Percentiles rank a stretch among this genome's conserved stretches.
Conservation (phyloP, 2,329 filamentous ascomycete genomes). For the Dactylella cylindrospora region DNA sequence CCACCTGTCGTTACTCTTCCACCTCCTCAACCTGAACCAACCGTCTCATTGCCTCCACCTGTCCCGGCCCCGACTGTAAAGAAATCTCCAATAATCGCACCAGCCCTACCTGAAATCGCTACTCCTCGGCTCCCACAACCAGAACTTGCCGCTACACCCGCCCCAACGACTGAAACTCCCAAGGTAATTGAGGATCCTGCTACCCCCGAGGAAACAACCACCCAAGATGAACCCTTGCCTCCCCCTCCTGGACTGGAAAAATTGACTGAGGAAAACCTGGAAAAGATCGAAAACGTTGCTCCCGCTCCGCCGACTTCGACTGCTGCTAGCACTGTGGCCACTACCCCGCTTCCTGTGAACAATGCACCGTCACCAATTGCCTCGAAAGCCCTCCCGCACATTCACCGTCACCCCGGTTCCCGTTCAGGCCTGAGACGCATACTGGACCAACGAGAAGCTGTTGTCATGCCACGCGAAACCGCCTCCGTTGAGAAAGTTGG, state of each 20-base stretch:
- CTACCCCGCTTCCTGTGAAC: slow-evolving; percentile 74
- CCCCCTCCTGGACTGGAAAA: slow-evolving; percentile 57
- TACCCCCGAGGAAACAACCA: slow-evolving; percentile 46
- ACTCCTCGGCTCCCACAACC: slow-evolving; percentile 48
- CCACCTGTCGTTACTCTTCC: slow-evolving; percentile 47
- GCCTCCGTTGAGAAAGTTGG: slow-evolving; percentile 89
- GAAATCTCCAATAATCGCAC: slow-evolving; percentile 53
- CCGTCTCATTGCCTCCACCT: slow-evolving; percentile 52
- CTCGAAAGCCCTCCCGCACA: slow-evolving; percentile 70
- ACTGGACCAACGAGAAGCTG: slow-evolving; percentile 92
- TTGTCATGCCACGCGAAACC: slow-evolving; percentile 90
- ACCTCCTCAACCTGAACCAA: slow-evolving; percentile 53
- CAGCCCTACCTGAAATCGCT: slow-evolving; percentile 51
- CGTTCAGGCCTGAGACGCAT: slow-evolving; percentile 82
- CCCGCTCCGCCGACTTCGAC: slow-evolving; percentile 76
- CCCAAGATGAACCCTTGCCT: slow-evolving; percentile 55
- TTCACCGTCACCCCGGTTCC: slow-evolving; percentile 52
- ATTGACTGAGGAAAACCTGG: slow-evolving; percentile 86
- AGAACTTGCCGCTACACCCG: slow-evolving; percentile 51
- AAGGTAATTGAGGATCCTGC: slow-evolving; percentile 46
- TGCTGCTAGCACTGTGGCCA: slow-evolving; percentile 82
- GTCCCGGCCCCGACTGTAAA: slow-evolving; percentile 57
- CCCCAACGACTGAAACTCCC: slow-evolving; percentile 41
- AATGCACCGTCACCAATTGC: slow-evolving; percentile 64
- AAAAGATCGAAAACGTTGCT: slow-evolving; percentile 82